Evolutionary conservation across 2,329 filamentous ascomycete genomes (phyloP).

Genomic region (Penicillium vulpinum): DNA sequence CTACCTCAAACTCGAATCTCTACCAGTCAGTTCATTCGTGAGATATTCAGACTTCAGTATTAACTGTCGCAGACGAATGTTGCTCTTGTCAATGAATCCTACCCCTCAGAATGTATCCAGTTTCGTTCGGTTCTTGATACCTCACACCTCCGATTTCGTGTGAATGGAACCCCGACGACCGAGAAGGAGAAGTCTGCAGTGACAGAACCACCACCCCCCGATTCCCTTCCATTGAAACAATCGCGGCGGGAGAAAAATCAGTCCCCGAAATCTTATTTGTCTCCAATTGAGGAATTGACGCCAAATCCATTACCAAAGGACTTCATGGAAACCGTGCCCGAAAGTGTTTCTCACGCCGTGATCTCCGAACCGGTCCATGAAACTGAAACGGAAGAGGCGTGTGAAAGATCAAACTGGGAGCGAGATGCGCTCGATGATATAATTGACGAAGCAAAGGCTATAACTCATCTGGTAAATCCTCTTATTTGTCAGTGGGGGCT

Average conservation of each 20-base stretch:
- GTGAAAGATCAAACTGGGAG: slow-evolving; percentile 14
- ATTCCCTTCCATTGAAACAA: slow-evolving; percentile 34
- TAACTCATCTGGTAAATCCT: slow-evolving; percentile 54
- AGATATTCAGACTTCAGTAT: slow-evolving; percentile 1
- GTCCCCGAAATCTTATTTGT: slow-evolving; percentile 19
- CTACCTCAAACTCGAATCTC: slow-evolving; percentile 51
- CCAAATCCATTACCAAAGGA: background rate
- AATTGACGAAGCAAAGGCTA: slow-evolving; percentile 63
- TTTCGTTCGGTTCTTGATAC: slow-evolving; percentile 61
- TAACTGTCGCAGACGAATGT: slow-evolving; percentile 30
- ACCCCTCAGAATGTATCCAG: slow-evolving; percentile 67
- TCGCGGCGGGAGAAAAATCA: slow-evolving; percentile 18
- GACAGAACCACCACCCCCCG: background rate
- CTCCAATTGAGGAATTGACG: background rate
- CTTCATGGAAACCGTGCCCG: background rate
- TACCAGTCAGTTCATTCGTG: slow-evolving; percentile 48
- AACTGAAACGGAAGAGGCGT: background rate
- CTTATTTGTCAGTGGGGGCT: background rate
- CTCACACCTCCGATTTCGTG: slow-evolving; percentile 54
- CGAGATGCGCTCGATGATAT: slow-evolving; percentile 63
- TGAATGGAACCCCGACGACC: slow-evolving; percentile 22
- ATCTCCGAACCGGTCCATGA: background rate
- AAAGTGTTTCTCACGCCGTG: background rate
- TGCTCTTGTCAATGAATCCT: slow-evolving; percentile 66
- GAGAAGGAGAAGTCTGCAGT: slow-evolving; percentile 14